phyloP scores from a whole-genome alignment of 768 basidiomycete genomes.

The Mycena pura region DNA sequence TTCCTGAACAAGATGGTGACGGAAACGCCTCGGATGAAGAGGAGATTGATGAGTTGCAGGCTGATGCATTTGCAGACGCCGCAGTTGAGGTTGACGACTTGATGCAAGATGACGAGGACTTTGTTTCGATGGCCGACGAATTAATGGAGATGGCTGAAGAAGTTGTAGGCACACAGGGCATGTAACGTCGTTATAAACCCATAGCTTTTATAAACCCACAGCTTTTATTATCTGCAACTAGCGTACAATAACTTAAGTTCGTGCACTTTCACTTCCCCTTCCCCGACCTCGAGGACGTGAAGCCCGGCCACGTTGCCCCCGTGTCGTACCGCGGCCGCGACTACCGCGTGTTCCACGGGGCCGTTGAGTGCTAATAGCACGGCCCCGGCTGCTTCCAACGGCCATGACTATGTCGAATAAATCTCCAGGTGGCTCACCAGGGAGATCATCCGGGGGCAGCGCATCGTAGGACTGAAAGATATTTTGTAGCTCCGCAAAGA shows the following conservation, averaged over 20 bases:
- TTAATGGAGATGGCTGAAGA: background rate
- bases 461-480: background rate
- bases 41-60: background rate
- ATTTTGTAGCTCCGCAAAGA: background rate
- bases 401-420: too few relatives aligned
- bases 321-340: too few relatives aligned
- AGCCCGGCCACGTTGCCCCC: too few relatives aligned
- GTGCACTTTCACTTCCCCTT: too few relatives aligned
- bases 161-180: background rate
- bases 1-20: background rate
- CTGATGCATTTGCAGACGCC: too few relatives aligned
- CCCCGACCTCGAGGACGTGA: too few relatives aligned
- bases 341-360: too few relatives aligned
- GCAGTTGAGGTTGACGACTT: conserved; percentile 7
- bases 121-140: background rate
- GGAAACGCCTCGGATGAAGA: background rate
- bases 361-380: too few relatives aligned
- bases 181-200: background rate
- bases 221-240: too few relatives aligned
- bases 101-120: conserved; percentile 13
- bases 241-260: too few relatives aligned
- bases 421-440: too few relatives aligned
- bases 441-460: background rate
- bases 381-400: too few relatives aligned
- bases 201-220: background rate